A percentile compares a stretch with the other conserved stretches of the same genome.
Evolutionary conservation across 108 stramenopile species (phyloP).

Genomic region (Cyclotella cryptica): DNA sequence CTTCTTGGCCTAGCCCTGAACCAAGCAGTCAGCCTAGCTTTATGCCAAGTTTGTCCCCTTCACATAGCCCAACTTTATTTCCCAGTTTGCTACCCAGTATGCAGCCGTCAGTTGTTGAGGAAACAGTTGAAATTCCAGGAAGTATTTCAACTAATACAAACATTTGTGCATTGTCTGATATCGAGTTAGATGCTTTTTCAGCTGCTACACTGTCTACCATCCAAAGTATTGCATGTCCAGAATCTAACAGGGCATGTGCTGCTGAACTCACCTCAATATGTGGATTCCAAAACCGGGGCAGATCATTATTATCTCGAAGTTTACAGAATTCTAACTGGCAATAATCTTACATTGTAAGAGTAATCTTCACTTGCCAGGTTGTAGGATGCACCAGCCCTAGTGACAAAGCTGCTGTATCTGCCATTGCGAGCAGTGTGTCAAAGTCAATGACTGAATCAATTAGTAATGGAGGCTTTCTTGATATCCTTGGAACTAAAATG

Average conservation of each 20-base stretch:
- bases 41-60: too few species aligned
- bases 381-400: background rate
- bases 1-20: too few species aligned
- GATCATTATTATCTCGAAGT: background rate
- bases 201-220: background rate
- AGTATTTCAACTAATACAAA: background rate
- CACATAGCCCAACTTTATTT: too few species aligned
- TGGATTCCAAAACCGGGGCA: background rate
- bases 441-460: background rate
- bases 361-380: background rate
- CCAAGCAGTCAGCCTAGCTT: too few species aligned
- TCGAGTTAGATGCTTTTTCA: background rate
- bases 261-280: background rate
- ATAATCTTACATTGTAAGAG: background rate
- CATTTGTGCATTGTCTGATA: background rate
- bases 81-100: too few species aligned
- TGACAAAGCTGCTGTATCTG: background rate
- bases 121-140: background rate
- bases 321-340: slow-evolving; percentile 7
- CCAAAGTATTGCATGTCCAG: background rate
- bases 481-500: slow-evolving; percentile 3
- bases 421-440: background rate
- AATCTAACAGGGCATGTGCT: background rate
- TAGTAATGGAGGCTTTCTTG: background rate
- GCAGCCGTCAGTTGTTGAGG: background rate